These are phyloP conservation scores for Silybum marianum DNA, from an alignment of 129 eudicot genomes.

Conservation along the genomic window DNA sequence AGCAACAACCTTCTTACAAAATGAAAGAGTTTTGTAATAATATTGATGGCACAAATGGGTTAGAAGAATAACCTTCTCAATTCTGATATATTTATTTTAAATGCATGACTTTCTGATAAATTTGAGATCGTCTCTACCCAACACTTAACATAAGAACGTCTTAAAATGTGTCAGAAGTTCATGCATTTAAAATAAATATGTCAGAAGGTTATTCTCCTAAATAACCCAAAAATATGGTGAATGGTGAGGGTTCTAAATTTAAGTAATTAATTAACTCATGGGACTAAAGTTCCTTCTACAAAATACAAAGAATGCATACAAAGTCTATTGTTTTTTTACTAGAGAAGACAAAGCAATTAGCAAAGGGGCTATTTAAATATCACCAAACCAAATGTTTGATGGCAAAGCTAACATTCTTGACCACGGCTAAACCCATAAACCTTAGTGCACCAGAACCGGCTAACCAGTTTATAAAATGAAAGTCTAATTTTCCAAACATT, in stretches of 20 bases:
- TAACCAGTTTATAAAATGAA: neutral
- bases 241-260: neutral
- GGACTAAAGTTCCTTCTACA: neutral
- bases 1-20: neutral
- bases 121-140: neutral
- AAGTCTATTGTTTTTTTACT: neutral
- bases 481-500: conserved; percentile 21
- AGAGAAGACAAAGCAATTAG: neutral
- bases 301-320: neutral
- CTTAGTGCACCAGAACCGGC: neutral
- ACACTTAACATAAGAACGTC: neutral
- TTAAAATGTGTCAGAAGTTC: neutral
- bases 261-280: neutral
- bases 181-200: neutral
- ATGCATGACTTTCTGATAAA: neutral
- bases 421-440: neutral
- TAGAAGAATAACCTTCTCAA: neutral
- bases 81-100: neutral
- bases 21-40: neutral
- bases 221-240: neutral
- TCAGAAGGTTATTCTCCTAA: neutral
- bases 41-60: neutral
- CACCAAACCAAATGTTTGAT: neutral
- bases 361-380: neutral
- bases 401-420: neutral